Conservation (phyloP, 2,329 filamentous ascomycete genomes). For the Orbilia javanica region DNA sequence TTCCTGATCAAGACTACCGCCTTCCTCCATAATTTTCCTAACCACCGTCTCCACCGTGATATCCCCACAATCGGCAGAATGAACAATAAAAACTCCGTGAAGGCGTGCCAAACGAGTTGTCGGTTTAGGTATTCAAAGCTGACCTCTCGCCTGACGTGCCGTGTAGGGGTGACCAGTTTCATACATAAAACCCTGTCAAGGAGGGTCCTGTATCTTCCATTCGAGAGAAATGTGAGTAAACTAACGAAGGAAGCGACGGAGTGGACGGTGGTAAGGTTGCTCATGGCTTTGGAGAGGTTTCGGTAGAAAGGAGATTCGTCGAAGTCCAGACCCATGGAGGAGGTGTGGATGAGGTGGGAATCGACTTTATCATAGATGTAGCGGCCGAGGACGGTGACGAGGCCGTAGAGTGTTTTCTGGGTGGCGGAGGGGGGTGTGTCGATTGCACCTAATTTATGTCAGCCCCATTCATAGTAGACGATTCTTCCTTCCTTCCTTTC, state of each 20-base stretch:
- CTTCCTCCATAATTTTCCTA: constrained; percentile 87
- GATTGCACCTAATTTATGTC: constrained; percentile 68
- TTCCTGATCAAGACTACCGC: constrained; percentile 75
- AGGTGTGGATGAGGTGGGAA: constrained; percentile 46
- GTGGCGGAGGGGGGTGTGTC: constrained; percentile 78
- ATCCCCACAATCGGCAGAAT: constrained; percentile 96
- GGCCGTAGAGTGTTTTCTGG: constrained; percentile 87
- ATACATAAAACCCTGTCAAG: constrained; percentile 87
- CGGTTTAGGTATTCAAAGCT: constrained; percentile 98
- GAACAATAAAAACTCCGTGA: constrained; percentile 98
- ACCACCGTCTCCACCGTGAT: constrained; percentile 89
- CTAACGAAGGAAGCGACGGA: constrained; percentile 84
- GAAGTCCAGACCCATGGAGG: constrained; percentile 39
- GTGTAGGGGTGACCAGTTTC: constrained; percentile 85
- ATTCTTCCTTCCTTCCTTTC: too few relatives aligned
- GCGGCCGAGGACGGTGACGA: constrained; percentile 85
- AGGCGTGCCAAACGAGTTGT: constrained; percentile 99
- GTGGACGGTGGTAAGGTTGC: constrained; percentile 77
- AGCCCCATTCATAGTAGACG: neutral
- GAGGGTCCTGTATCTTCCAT: constrained; percentile 90
- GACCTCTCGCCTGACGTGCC: constrained; percentile 88
- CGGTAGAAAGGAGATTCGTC: constrained; percentile 66
- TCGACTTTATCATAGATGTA: constrained; percentile 73
- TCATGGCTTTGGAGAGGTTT: constrained; percentile 77
- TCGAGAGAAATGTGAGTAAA: constrained; percentile 90